Conservation (phyloP, 139 green algal species). For the Chlamydomonas sphaeroides region DNA sequence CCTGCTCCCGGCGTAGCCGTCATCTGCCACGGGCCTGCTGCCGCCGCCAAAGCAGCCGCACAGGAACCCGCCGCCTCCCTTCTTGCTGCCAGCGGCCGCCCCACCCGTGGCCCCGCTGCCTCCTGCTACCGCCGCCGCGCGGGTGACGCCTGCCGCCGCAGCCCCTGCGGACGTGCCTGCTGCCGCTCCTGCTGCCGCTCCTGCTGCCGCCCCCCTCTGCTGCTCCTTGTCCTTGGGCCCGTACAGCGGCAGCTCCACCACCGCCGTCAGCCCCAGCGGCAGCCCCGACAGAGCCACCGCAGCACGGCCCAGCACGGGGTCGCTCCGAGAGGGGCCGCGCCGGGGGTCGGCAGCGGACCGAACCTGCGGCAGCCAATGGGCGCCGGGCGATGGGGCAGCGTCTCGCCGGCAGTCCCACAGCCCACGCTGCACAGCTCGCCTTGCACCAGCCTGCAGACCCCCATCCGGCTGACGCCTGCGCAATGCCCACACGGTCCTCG, state of each 20-base stretch:
- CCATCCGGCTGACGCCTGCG: too few relatives aligned
- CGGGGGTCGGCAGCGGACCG: not conserved
- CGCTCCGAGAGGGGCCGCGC: not conserved
- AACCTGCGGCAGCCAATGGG: not conserved
- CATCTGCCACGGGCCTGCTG: not conserved
- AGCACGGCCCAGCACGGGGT: not conserved
- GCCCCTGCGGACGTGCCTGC: too few relatives aligned
- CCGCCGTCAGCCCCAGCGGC: not conserved
- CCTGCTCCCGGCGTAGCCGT: not conserved
- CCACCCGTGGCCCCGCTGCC: not conserved
- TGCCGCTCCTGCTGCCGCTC: not conserved
- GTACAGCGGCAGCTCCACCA: slow-evolving; percentile 10
- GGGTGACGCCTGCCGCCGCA: not conserved
- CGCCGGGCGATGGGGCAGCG: too few relatives aligned
- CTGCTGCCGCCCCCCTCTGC: too few relatives aligned
- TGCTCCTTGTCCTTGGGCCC: not conserved
- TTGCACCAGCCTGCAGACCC: too few relatives aligned
- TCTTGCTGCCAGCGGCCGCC: not conserved
- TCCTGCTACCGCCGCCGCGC: not conserved
- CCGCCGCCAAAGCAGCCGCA: slow-evolving; percentile 18
- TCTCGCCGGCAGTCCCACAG: too few relatives aligned
- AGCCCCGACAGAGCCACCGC: slow-evolving; percentile 20
- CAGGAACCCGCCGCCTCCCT: not conserved
- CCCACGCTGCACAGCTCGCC: too few relatives aligned
- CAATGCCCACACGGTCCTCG: too few relatives aligned